Evolutionary conservation across 345 rosid genomes (phyloP).

Genomic region (Fremontodendron californicum): DNA sequence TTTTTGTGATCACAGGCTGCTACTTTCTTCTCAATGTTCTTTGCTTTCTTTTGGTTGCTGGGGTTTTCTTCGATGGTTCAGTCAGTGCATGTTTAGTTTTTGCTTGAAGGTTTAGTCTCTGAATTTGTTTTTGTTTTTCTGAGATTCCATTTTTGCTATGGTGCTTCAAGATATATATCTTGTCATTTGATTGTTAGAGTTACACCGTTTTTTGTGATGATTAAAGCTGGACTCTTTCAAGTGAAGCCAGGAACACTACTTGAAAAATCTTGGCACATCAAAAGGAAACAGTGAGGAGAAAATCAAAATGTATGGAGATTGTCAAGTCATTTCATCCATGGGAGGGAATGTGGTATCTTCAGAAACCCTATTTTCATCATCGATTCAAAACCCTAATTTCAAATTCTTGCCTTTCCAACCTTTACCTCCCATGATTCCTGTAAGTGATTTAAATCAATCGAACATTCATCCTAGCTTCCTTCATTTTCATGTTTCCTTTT

Average conservation of each 20-base stretch:
- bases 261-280: not conserved
- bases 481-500: not conserved
- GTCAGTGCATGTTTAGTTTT: too few relatives aligned
- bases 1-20: not conserved
- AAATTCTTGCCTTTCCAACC: conserved; percentile 71
- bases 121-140: not conserved
- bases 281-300: not conserved
- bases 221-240: conserved; percentile 2
- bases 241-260: not conserved
- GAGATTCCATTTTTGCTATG: too few relatives aligned
- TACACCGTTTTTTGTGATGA: not conserved
- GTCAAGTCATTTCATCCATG: conserved; percentile 62
- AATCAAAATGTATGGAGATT: conserved; percentile 56
- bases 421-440: conserved; percentile 59
- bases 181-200: not conserved
- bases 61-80: too few relatives aligned
- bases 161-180: too few relatives aligned
- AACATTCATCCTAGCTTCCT: too few relatives aligned
- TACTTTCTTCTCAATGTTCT: too few relatives aligned
- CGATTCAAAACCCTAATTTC: conserved; percentile 77
- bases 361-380: conserved; percentile 49
- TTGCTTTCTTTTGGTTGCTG: not conserved
- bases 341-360: conserved; percentile 57
- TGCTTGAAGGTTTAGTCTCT: not conserved
- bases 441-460: conserved; percentile 25